These are phyloP conservation scores for Suillus paluster DNA, from an alignment of 768 basidiomycete species.

Conservation along the genomic window DNA sequence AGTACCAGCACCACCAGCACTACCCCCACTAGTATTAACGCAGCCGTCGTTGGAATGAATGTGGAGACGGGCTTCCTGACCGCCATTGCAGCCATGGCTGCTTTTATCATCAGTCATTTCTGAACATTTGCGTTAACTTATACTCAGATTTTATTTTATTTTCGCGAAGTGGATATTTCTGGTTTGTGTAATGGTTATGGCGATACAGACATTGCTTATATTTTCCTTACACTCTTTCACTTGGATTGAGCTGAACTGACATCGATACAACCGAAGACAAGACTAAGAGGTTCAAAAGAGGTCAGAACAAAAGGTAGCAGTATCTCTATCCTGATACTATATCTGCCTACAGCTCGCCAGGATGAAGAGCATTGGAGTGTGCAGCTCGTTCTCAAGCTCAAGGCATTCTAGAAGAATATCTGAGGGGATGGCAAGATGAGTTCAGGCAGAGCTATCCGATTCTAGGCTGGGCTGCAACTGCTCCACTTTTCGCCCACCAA, in stretches of 20 bases:
- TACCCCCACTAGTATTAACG: slow-evolving; percentile 34
- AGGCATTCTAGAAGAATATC: too few relatives aligned
- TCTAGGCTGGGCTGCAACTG: too few relatives aligned
- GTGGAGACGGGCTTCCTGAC: slow-evolving; percentile 38
- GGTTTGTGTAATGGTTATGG: slow-evolving; percentile 9
- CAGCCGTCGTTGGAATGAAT: slow-evolving; percentile 33
- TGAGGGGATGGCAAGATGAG: too few relatives aligned
- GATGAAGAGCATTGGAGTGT: too few relatives aligned
- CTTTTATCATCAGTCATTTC: slow-evolving; percentile 29
- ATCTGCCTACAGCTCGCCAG: too few relatives aligned
- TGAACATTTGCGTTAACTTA: slow-evolving; percentile 16
- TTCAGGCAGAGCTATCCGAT: too few relatives aligned
- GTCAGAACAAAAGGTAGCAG: too few relatives aligned
- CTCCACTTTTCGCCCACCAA: slow-evolving; percentile 54
- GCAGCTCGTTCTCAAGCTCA: too few relatives aligned
- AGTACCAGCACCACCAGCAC: slow-evolving; percentile 26
- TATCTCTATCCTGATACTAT: too few relatives aligned
- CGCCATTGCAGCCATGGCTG: slow-evolving; percentile 41
- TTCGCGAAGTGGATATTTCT: not conserved
- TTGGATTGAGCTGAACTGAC: too few relatives aligned
- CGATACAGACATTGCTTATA: not conserved
- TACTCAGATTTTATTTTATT: not conserved
- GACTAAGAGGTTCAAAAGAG: too few relatives aligned
- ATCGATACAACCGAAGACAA: too few relatives aligned
- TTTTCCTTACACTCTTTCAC: not conserved